These are phyloP conservation scores for Botrytis medusae DNA, from an alignment of 2,329 filamentous ascomycete species.

Conservation along the genomic window DNA sequence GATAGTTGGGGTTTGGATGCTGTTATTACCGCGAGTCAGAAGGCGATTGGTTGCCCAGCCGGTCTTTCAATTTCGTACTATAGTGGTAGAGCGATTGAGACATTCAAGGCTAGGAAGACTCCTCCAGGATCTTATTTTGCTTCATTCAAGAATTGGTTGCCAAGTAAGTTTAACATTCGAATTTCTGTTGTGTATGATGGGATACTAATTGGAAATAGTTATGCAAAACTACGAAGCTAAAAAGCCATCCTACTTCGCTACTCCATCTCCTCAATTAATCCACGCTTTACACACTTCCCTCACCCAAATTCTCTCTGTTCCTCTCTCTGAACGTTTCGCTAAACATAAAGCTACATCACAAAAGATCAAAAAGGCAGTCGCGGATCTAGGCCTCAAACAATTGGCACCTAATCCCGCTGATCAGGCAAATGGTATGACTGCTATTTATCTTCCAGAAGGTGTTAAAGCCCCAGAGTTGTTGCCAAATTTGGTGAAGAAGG, in stretches of 20 bases:
- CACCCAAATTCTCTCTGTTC: conserved; percentile 77
- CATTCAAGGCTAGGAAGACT: conserved; percentile 76
- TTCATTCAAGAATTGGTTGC: conserved; percentile 95
- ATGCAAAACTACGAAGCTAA: conserved; percentile 99
- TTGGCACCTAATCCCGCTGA: conserved; percentile 82
- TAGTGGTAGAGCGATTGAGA: conserved; percentile 81
- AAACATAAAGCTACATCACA: conserved; percentile 77
- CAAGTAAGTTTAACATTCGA: conserved; percentile 56
- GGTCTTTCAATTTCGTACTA: conserved; percentile 94
- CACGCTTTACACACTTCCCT: conserved; percentile 90
- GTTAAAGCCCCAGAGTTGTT: conserved; percentile 79
- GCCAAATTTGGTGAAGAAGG: conserved; percentile 79
- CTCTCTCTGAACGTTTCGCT: conserved; percentile 79
- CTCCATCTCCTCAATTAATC: conserved; percentile 89
- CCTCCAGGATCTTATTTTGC: conserved; percentile 89
- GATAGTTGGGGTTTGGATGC: conserved; percentile 93
- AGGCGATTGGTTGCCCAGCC: conserved; percentile 93
- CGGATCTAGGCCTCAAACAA: conserved; percentile 81
- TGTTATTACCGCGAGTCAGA: conserved; percentile 92
- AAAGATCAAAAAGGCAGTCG: conserved; percentile 80
- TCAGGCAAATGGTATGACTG: conserved; percentile 97
- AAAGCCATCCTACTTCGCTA: conserved; percentile 97
- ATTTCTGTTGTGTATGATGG: conserved; percentile 3
- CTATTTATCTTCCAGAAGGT: conserved; percentile 88
- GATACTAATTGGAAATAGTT: conserved; percentile 50